phyloP scores from a whole-genome alignment of 768 basidiomycete species.

The Xerocomus potaroensis region DNA sequence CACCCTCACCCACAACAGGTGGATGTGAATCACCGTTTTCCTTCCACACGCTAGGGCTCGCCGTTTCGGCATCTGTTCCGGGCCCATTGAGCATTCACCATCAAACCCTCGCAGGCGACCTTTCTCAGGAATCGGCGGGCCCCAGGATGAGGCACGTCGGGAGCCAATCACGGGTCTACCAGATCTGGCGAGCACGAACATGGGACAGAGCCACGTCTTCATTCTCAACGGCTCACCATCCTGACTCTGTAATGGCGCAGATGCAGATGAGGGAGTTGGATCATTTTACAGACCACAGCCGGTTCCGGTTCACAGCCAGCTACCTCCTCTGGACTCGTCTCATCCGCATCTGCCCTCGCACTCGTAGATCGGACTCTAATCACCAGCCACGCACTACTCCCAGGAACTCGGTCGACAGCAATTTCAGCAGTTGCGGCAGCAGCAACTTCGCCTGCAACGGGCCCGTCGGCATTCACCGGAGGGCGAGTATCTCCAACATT shows the following conservation, averaged over 20 bases:
- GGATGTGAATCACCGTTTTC: constrained; percentile 69
- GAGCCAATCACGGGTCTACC: constrained; percentile 29
- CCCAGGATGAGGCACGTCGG: constrained; percentile 40
- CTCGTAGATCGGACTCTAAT: constrained; percentile 45
- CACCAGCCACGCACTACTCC: constrained; percentile 38
- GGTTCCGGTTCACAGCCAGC: constrained; percentile 38
- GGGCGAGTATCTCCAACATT: constrained; percentile 36
- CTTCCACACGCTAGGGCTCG: constrained; percentile 64
- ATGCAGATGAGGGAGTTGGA: constrained; percentile 42
- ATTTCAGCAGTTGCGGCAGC: constrained; percentile 34
- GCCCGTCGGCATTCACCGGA: constrained; percentile 32
- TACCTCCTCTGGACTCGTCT: constrained; percentile 44
- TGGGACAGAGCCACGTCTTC: constrained; percentile 70
- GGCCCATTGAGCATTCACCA: constrained; percentile 33
- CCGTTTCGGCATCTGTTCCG: constrained; percentile 31
- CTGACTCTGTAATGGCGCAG: constrained; percentile 80
- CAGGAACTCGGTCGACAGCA: constrained; percentile 47
- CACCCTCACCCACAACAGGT: constrained; percentile 25
- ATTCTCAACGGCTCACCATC: constrained; percentile 76
- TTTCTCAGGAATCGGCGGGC: constrained; percentile 52
- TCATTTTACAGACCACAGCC: constrained; percentile 38
- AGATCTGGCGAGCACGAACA: constrained; percentile 53
- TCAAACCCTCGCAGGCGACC: constrained; percentile 59
- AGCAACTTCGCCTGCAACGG: constrained; percentile 34
- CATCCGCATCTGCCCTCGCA: constrained; percentile 45